Percentiles rank a stretch among this genome's conserved stretches.
Evolutionary conservation across 768 basidiomycete species (phyloP).

Genomic region (Lactarius hengduanensis): DNA sequence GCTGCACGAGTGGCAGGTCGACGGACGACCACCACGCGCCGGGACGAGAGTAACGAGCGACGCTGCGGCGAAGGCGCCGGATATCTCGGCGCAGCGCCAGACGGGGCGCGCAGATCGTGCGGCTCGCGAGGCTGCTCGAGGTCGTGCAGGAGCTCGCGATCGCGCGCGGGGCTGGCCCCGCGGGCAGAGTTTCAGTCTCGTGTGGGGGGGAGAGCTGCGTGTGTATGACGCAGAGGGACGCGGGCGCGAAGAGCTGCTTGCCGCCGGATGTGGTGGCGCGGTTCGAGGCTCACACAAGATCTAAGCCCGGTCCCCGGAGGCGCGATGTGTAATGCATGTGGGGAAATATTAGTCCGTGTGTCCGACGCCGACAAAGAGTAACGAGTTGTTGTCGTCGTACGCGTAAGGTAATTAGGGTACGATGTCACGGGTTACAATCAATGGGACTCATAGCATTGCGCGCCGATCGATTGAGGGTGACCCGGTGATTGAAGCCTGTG

Average conservation of each 20-base stretch:
- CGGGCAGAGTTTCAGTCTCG: conserved; percentile 14
- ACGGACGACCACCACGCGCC: not conserved
- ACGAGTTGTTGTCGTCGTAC: not conserved
- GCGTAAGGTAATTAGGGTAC: not conserved
- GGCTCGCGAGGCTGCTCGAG: conserved; percentile 22
- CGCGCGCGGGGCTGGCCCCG: conserved; percentile 17
- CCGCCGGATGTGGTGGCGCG: conserved; percentile 12
- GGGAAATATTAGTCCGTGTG: not conserved
- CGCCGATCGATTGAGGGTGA: too few species aligned
- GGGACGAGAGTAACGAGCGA: not conserved
- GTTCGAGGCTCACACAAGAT: not conserved
- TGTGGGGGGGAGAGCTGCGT: conserved; percentile 7
- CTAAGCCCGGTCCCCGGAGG: not conserved
- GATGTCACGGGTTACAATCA: not conserved
- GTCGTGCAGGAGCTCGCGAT: conserved; percentile 22
- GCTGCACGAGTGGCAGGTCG: conserved; percentile 45
- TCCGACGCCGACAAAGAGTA: too few species aligned
- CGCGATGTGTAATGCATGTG: not conserved
- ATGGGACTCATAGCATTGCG: too few species aligned
- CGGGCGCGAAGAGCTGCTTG: conserved; percentile 11
- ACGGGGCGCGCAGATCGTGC: conserved; percentile 11
- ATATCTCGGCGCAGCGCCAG: conserved; percentile 3
- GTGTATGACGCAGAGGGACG: conserved; percentile 8
- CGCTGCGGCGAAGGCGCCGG: not conserved
- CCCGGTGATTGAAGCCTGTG: too few species aligned